A percentile compares a stretch with the other conserved stretches of the same genome.
Conservation (phyloP, 345 rosid genomes). For the Luvunga scandens region DNA sequence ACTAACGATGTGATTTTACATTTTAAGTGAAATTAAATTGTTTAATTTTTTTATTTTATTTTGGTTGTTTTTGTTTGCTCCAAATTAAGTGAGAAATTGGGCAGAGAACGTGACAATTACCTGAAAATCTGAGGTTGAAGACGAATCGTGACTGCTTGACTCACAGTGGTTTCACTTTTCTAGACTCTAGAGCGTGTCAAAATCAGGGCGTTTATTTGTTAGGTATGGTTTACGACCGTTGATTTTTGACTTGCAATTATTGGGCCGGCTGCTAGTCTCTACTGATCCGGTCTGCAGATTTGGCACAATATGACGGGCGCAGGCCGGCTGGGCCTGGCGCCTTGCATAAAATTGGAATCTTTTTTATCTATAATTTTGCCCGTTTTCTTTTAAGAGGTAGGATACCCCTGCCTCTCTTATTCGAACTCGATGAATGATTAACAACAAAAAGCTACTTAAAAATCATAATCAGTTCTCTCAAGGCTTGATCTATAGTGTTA, state of each 20-base stretch:
- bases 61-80: background rate
- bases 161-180: background rate
- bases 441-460: too few species aligned
- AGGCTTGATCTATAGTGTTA: too few species aligned
- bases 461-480: too few species aligned
- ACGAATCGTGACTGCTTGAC: constrained; percentile 18
- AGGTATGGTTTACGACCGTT: background rate
- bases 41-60: background rate
- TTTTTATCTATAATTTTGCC: too few species aligned
- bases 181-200: background rate
- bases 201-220: background rate
- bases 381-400: too few species aligned
- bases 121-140: constrained; percentile 10
- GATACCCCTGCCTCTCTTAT: too few species aligned
- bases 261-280: background rate
- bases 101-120: background rate
- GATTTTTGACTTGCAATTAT: background rate
- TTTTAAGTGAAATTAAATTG: background rate
- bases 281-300: background rate
- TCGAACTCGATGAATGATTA: too few species aligned
- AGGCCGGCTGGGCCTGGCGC: background rate
- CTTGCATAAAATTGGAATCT: background rate
- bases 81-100: background rate
- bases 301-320: background rate
- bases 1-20: background rate